Percentiles rank a stretch among this genome's conserved stretches.
Evolutionary conservation across 2,329 filamentous ascomycete species (phyloP).

Genomic region (Sporothrix variecibatus): DNA sequence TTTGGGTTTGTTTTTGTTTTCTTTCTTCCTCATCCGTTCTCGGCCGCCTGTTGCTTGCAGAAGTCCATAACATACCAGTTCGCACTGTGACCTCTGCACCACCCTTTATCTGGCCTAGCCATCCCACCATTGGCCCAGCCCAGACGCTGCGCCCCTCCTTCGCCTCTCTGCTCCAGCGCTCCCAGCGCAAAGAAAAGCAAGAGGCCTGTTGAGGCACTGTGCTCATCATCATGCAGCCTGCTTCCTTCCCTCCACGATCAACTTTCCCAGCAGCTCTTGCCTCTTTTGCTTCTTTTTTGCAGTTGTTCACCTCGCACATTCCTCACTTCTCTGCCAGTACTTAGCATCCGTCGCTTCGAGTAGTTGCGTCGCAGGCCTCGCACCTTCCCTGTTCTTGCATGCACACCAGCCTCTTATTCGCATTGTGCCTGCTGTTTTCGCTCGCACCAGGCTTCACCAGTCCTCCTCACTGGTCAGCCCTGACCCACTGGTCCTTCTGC

Average conservation of each 20-base stretch:
- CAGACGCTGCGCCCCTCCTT: constrained; percentile 22
- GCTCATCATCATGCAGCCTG: constrained; percentile 21
- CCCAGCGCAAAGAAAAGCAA: background rate
- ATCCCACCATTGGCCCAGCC: constrained; percentile 14
- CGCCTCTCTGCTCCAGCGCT: constrained; percentile 9
- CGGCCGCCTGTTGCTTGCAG: constrained; percentile 2
- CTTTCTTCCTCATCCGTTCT: constrained; percentile 22
- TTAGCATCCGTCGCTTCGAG: background rate
- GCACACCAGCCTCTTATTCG: background rate
- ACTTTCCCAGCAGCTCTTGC: constrained; percentile 16
- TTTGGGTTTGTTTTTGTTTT: constrained; percentile 22
- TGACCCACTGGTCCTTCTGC: background rate
- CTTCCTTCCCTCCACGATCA: background rate
- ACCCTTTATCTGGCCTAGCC: constrained; percentile 20
- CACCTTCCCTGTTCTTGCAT: constrained; percentile 3
- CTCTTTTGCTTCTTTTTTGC: background rate
- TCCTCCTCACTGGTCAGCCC: background rate
- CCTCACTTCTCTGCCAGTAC: background rate
- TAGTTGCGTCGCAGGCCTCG: background rate
- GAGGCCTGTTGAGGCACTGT: constrained; percentile 10
- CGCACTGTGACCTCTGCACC: constrained; percentile 17
- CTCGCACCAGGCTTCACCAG: background rate
- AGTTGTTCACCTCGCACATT: background rate
- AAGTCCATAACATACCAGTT: background rate
- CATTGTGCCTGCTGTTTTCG: background rate